Evolutionary conservation across 805 yeast species (phyloP).

Genomic region (Priceomyces castillae): DNA sequence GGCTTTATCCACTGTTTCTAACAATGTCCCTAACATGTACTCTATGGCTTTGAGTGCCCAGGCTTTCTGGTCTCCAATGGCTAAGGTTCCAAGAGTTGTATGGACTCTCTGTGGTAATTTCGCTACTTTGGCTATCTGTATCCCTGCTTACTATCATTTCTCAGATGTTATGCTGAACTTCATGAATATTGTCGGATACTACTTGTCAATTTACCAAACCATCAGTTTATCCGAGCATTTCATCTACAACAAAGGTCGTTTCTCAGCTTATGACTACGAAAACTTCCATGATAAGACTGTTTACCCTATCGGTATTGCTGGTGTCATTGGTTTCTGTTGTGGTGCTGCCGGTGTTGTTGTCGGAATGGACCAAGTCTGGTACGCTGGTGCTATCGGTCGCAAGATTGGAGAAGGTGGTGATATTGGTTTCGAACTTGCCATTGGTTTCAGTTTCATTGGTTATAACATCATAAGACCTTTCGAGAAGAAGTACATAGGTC

Average conservation of each 20-base stretch:
- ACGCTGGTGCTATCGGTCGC: conserved; percentile 63
- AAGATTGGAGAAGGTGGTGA: conserved; percentile 79
- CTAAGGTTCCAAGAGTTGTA: conserved; percentile 72
- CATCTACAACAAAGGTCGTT: conserved; percentile 64
- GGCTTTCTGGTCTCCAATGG: conserved; percentile 73
- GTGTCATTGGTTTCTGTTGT: conserved; percentile 70
- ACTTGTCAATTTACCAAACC: conserved; percentile 80
- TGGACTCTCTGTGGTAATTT: conserved; percentile 81
- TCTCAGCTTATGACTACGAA: conserved; percentile 58
- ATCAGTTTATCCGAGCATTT: conserved; percentile 80
- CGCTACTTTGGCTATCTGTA: conserved; percentile 78
- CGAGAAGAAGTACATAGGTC: conserved; percentile 63
- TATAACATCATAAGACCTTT: conserved; percentile 58
- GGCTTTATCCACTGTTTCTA: conserved; percentile 83
- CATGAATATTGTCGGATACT: conserved; percentile 90
- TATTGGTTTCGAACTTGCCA: conserved; percentile 79
- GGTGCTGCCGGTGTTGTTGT: conserved; percentile 84
- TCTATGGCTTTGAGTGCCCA: conserved; percentile 86
- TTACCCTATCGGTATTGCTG: conserved; percentile 78
- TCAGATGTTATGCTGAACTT: conserved; percentile 73
- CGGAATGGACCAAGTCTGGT: conserved; percentile 90
- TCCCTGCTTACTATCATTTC: conserved; percentile 81
- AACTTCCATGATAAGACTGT: conserved; percentile 55
- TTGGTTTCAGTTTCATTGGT: conserved; percentile 61
- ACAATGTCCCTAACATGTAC: conserved; percentile 92